Base-by-base conservation (phyloP, 306 rosid species). In the Castanospermum australe region DNA sequence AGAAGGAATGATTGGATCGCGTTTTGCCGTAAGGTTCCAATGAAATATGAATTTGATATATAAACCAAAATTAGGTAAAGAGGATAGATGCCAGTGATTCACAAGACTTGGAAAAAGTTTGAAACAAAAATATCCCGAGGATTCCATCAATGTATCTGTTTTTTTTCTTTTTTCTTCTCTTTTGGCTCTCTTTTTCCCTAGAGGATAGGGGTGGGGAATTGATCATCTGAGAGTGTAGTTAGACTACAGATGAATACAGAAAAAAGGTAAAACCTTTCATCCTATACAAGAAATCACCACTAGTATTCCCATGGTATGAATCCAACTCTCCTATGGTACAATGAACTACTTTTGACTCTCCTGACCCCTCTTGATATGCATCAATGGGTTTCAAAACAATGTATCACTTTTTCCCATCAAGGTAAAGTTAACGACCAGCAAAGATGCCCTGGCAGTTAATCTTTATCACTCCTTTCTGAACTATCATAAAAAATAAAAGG, bases 281-380 rank as follows among this genome's bases (percentile, higher is more conserved):
- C 80, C 84, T 86, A 79, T 86, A 86, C 89, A 86, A 75, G 78
- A 75, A 85, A 78, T 82, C 73, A 78, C 52, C 77, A 78, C 45
- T 67, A 8, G 78, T 62, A 71, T 79, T 70, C 51, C 70, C 71
- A 81, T 57, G 21, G 81, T 42, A 52, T 42, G 35, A 73, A 77
- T 73, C 2, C 54, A 76, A 67, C 41, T 73, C 54, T 67, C 73
- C 55, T 77, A 61, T 52, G 75, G 69, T 75, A 79, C 56, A 78
- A 45, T 21, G 17, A 67, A 57, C 82, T 47, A 76, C 60, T 71
- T n/a, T 70, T 74, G 13, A 42, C 48, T 66, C 54, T 74, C n/a
- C 59, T 51, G 68, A 39, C 56, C 63, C 72, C 56, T 44, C 5
- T 5, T 3, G 13, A 54, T 22, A 72, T 45, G 86, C 56, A 67